Evolutionary conservation across 768 basidiomycete species (phyloP).

Genomic region (Dioszegia crocea): DNA sequence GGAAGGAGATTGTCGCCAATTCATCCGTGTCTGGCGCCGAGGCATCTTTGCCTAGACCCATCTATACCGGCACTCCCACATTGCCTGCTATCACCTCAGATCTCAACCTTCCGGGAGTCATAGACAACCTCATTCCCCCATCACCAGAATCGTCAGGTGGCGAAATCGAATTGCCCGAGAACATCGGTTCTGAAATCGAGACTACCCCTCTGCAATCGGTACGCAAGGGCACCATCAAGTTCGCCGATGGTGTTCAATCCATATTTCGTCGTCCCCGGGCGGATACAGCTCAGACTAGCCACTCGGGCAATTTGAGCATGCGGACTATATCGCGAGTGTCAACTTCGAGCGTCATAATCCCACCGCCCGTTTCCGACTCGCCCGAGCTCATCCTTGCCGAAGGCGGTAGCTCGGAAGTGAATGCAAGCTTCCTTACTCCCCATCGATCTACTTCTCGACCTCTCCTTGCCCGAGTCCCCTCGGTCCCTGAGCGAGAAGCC

Average conservation of each 20-base stretch:
- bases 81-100: not conserved
- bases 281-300: not conserved
- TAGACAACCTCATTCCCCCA: constrained; percentile 3
- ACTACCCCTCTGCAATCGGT: constrained; percentile 6
- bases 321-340: constrained; percentile 2
- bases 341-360: constrained; percentile 1
- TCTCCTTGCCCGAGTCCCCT: not conserved
- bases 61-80: not conserved
- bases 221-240: constrained; percentile 6
- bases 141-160: not conserved
- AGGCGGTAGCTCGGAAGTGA: not conserved
- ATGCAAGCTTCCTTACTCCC: constrained; percentile 5
- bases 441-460: not conserved
- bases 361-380: not conserved
- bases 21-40: constrained; percentile 1
- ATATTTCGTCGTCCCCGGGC: constrained; percentile 10
- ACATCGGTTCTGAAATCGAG: constrained; percentile 27
- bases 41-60: not conserved
- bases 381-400: constrained; percentile 4
- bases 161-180: constrained; percentile 11
- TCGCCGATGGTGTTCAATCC: constrained; percentile 1
- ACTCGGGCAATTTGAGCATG: not conserved
- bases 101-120: not conserved
- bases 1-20: constrained; percentile 7
- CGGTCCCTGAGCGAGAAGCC: not conserved